Percentiles rank a stretch among this genome's conserved stretches.
Evolutionary conservation across 805 yeast species (phyloP).

Genomic region (Yamadazyma ubonensis): DNA sequence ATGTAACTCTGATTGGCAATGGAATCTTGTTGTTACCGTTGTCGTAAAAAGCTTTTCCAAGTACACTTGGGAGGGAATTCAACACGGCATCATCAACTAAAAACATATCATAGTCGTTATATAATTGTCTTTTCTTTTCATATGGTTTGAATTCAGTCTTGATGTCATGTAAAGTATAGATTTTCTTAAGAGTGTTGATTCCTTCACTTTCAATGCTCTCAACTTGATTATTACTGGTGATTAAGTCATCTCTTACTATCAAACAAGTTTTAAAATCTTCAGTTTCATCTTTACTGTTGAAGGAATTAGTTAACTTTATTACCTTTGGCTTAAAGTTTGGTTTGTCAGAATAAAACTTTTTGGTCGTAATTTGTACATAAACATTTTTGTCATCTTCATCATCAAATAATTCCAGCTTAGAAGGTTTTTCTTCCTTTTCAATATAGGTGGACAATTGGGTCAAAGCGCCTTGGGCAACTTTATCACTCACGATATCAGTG

Average conservation of each 20-base stretch:
- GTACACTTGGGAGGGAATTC: conserved; percentile 73
- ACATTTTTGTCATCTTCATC: conserved; percentile 50
- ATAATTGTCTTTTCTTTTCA: conserved; percentile 80
- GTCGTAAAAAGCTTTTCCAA: conserved; percentile 76
- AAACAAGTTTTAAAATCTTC: conserved; percentile 58
- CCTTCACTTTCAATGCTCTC: conserved; percentile 46
- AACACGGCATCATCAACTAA: conserved; percentile 81
- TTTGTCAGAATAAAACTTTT: conserved; percentile 61
- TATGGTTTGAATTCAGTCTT: conserved; percentile 85
- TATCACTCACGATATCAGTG: conserved; percentile 16
- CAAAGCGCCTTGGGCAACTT: conserved; percentile 48
- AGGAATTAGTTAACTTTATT: conserved; percentile 47
- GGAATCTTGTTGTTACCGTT: conserved; percentile 58
- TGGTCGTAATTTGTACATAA: conserved; percentile 62
- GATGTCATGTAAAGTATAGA: conserved; percentile 70
- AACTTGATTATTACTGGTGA: conserved; percentile 44
- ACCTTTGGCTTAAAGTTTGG: conserved; percentile 56
- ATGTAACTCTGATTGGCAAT: conserved; percentile 27
- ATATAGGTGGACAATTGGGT: conserved; percentile 65
- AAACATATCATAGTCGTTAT: conserved; percentile 68
- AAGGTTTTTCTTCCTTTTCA: conserved; percentile 29
- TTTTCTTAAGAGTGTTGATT: conserved; percentile 48
- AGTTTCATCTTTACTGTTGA: conserved; percentile 30
- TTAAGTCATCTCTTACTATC: conserved; percentile 62
- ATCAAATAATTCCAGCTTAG: conserved; percentile 47